phyloP scores from a whole-genome alignment of 345 rosid species.

The Anastatica hierochuntica region DNA sequence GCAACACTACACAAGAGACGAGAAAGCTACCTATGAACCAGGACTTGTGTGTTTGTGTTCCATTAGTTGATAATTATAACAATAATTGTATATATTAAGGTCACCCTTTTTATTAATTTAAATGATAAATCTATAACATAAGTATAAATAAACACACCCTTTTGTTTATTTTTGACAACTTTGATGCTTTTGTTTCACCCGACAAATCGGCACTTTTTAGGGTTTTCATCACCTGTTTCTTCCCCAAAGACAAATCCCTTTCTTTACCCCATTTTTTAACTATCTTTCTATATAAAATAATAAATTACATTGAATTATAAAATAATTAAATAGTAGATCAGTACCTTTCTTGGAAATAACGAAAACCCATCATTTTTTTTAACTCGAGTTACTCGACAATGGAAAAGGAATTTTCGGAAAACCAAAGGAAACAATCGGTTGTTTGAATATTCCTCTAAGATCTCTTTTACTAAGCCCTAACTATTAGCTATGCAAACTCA shows the following conservation, averaged over 20 bases:
- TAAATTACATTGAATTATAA: background rate
- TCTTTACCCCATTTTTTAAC: slow-evolving; percentile 12
- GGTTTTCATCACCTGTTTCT: slow-evolving; percentile 33
- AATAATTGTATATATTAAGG: no score
- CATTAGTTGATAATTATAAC: background rate
- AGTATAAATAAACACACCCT: slow-evolving; percentile 29
- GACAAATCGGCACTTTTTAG: slow-evolving; percentile 33
- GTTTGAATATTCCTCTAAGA: slow-evolving; percentile 18
- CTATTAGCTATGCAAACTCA: no score
- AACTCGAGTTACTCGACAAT: slow-evolving; percentile 27
- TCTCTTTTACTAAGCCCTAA: no score
- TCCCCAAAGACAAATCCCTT: slow-evolving; percentile 25
- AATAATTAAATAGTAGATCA: slow-evolving; percentile 7
- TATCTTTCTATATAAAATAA: background rate
- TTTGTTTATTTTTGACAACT: slow-evolving; percentile 30
- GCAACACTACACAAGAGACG: slow-evolving; percentile 23
- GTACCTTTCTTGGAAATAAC: slow-evolving; percentile 26
- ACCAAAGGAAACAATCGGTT: slow-evolving; percentile 21
- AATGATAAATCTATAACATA: slow-evolving; percentile 9
- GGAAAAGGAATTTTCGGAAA: slow-evolving; percentile 23
- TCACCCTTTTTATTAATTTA: no score
- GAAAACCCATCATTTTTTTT: slow-evolving; percentile 22
- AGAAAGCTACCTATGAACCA: slow-evolving; percentile 24
- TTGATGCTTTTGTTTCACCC: slow-evolving; percentile 36
- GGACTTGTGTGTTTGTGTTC: slow-evolving; percentile 15